Evolutionary conservation across 2,329 filamentous ascomycete species (phyloP), one percentile per base, ranked within the genome.

Genomic region (Aspergillus novofumigatus): DNA sequence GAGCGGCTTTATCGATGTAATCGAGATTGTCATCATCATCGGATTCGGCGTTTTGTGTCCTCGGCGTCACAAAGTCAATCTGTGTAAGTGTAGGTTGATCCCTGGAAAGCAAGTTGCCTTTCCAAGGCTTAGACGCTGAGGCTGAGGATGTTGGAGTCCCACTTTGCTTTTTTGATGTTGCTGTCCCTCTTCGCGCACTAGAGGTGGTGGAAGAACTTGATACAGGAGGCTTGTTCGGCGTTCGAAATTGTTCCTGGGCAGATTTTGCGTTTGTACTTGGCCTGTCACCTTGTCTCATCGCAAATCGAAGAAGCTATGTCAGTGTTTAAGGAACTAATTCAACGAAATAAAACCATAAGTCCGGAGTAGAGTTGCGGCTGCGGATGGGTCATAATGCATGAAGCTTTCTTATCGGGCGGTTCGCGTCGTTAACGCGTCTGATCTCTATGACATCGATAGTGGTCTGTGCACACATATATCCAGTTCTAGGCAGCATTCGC

Each of bases 1-100:
- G 42, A 4, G 42, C 49, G n/a, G 25, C 41, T 9, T 60, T 54
- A 8, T 69, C 64, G 21, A 73, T 65, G 56, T 73, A 73, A 42
- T 71, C 64, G n/a, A 72, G 64, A 29, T 68, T 58, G 5, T 69
- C 67, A 45, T 70, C 63, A 35, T 50, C 55, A 56, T 47, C 44
- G 21, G 44, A 47, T 51, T 45, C 53, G 11, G 41, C 26, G 47
- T 44, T 60, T 58, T 57, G 59, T 53, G 51, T 60, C 42, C 54
- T 63, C 47, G 59, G 67, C 2, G 67, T 68, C 49, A 75, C 72
- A 52, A 71, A 77, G 41, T 72, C 73, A 51, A 77, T 74, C 56
- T 77, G 75, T 1, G 75, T 77, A 17, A 77, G 67, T 0, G 75
- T 77, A 2, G 72, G 69, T 49, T 77, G 75, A 14, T 66, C 69